Evolutionary conservation across 768 basidiomycete genomes (phyloP), one percentile per base, ranked within the genome.

Genomic region (Kwoniella botswanensis): DNA sequence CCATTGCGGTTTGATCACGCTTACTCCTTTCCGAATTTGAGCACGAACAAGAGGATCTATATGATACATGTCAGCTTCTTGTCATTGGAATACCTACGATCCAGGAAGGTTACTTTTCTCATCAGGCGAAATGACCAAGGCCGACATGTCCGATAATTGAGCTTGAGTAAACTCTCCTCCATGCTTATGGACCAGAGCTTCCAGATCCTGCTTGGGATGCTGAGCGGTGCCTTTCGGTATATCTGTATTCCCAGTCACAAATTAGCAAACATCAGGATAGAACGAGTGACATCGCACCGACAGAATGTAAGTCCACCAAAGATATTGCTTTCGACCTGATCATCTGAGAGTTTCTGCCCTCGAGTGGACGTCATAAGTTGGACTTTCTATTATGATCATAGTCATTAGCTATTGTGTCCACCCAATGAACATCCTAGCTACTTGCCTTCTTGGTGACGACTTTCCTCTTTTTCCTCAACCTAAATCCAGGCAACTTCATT

Each of bases 1-100:
- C 94, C 94, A 98, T 35, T 87, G 84, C 0, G 95, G 93, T 66
- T 87, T 89, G 70, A 96, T 84, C 61, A 96, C 89, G 66, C 89
- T 85, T 0, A 86, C 85, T 3, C 87, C 90, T 76, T 92, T 92
- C 67, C 90, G 86, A 62, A 93, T 90, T 89, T 82, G 80, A 88
- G 90, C 74, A 35, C 68, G 67, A 12, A 75, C 75, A 21, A 68
- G 42, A 4, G 78, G 75, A 72, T 60, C 76, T 79, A 52, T 63
- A n/a, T 7, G 54, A n/a, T 55, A 53, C 24, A 17, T 24, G 46
- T 66, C 29, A 70, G 59, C 41, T 62, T 18, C 57, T 21, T 44
- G 9, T 6, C 56, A 15, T 13, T 12, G 24, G 7, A 52, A 2
- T 1, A 13, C 1, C 11, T 2, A 59, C 0, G 5, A 41, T 17